phyloP scores from a whole-genome alignment of 2,329 filamentous ascomycete genomes.

The Tolypocladium nubicola region DNA sequence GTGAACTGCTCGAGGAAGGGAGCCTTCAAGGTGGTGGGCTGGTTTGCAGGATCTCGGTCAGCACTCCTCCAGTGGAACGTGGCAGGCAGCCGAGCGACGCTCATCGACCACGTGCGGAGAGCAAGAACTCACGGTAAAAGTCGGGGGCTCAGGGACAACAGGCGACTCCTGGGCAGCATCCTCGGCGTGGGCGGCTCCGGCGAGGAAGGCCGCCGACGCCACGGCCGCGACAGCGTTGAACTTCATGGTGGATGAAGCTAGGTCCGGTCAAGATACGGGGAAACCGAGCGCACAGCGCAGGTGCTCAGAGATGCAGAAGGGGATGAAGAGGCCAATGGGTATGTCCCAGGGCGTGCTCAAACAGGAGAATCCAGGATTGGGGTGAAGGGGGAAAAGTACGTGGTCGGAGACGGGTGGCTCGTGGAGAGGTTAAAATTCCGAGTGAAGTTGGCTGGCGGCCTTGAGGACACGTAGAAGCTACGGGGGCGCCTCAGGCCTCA shows the following conservation, averaged over 20 bases:
- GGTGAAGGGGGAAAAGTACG: neutral
- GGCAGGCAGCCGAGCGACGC: neutral
- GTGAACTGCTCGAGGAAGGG: conserved; percentile 98
- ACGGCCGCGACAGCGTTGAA: conserved; percentile 70
- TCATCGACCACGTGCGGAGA: neutral
- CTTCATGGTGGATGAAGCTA: conserved; percentile 55
- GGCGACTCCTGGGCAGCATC: conserved; percentile 50
- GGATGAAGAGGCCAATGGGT: conserved; percentile 5
- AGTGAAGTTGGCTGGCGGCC: conserved; percentile 11
- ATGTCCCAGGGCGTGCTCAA: conserved; percentile 17
- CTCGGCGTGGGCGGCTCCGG: conserved; percentile 59
- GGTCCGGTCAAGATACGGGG: neutral
- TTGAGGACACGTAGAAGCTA: conserved; percentile 23
- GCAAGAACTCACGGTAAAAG: conserved; percentile 67
- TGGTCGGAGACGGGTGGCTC: neutral
- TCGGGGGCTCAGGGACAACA: conserved; percentile 57
- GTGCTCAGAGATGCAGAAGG: conserved; percentile 7
- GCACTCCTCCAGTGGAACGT: conserved; percentile 7
- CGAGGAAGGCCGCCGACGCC: conserved; percentile 62
- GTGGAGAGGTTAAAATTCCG: neutral
- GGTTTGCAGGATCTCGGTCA: conserved; percentile 9
- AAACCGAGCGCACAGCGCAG: conserved; percentile 11
- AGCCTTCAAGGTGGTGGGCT: conserved; percentile 84
- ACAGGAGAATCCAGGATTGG: conserved; percentile 5
- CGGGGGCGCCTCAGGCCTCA: conserved; percentile 3